These are phyloP conservation scores for Fusarium staphyleae DNA, from an alignment of 2,329 filamentous ascomycete species.

Conservation along the genomic window DNA sequence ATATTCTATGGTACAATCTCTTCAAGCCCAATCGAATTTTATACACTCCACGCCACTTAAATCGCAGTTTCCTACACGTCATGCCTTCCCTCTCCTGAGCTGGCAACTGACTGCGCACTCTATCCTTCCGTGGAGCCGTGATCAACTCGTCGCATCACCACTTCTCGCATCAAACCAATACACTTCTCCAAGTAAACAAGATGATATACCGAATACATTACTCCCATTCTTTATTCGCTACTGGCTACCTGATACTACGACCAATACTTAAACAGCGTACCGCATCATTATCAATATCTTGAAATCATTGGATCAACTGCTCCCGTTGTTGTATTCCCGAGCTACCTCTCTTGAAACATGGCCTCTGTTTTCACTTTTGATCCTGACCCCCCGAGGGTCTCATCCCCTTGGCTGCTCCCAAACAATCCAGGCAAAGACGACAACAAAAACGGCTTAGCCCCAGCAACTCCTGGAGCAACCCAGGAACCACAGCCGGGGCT, in stretches of 20 bases:
- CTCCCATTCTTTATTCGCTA: constrained; percentile 22
- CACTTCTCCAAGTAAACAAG: constrained; percentile 25
- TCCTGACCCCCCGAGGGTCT: constrained; percentile 83
- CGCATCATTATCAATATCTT: constrained; percentile 31
- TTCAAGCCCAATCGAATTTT: not conserved
- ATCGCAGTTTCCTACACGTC: constrained; percentile 10
- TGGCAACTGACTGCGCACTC: constrained; percentile 25
- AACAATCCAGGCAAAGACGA: constrained; percentile 51
- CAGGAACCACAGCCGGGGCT: constrained; percentile 46
- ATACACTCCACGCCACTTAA: not conserved
- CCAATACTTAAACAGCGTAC: constrained; percentile 13
- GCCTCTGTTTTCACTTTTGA: constrained; percentile 97
- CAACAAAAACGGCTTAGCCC: constrained; percentile 37
- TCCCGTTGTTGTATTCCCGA: not conserved
- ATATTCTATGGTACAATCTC: not conserved
- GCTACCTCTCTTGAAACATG: constrained; percentile 56
- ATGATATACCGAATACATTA: constrained; percentile 38
- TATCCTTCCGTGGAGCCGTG: constrained; percentile 27
- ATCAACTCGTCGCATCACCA: constrained; percentile 28
- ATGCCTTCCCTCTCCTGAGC: constrained; percentile 36
- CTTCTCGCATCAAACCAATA: constrained; percentile 11
- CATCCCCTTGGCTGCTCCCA: constrained; percentile 84
- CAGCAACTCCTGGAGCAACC: constrained; percentile 38
- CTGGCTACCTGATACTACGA: constrained; percentile 17
- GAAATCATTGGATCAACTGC: not conserved